Evolutionary conservation across 2,329 filamentous ascomycete species (phyloP).

Genomic region (Zymoseptoria crescenta): DNA sequence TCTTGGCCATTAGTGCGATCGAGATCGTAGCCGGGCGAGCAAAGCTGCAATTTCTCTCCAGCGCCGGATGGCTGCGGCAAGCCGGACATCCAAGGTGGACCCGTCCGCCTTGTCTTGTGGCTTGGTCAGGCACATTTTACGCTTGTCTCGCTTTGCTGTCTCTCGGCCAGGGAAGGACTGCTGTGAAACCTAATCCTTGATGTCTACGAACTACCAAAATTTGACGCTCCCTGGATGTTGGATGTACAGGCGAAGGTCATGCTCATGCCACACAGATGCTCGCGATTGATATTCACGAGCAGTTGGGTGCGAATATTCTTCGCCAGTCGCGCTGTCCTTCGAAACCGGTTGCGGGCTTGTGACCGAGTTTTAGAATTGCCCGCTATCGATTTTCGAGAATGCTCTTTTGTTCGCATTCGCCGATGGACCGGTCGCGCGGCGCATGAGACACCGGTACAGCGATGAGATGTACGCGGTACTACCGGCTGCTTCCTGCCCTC

Average conservation of each 20-base stretch:
- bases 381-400: neutral
- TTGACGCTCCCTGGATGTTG: too few relatives aligned
- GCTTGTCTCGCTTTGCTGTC: neutral
- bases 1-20: neutral
- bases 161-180: neutral
- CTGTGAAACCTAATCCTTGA: neutral
- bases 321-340: too few relatives aligned
- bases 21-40: neutral
- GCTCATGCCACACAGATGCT: too few relatives aligned
- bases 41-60: neutral
- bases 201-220: neutral
- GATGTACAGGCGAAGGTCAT: too few relatives aligned
- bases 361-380: neutral
- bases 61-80: neutral
- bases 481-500: neutral
- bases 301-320: neutral
- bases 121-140: neutral
- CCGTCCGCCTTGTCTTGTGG: neutral
- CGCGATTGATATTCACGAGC: neutral
- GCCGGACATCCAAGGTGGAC: neutral
- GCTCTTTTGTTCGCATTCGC: neutral
- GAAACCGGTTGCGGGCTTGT: neutral
- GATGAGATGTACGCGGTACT: neutral
- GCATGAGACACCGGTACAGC: neutral
- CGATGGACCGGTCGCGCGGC: neutral